Conservation (phyloP, 2,329 filamentous ascomycete genomes). For the Fusarium nurragi region DNA sequence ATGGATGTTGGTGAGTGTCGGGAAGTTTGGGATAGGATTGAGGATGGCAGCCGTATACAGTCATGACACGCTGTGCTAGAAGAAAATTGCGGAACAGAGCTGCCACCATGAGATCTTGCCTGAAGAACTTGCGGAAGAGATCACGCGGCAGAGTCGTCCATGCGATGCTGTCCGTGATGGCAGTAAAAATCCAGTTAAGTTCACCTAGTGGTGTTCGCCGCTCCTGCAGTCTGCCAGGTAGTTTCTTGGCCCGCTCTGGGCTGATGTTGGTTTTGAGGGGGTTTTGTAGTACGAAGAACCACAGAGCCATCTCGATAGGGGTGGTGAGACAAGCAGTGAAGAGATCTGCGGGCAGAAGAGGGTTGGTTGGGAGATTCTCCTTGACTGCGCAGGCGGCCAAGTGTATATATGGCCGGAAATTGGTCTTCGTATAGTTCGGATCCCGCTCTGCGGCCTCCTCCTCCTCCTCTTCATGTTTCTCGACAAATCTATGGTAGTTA, state of each 20-base stretch:
- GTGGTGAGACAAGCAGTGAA: slow-evolving; percentile 97
- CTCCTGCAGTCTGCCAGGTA: slow-evolving; percentile 92
- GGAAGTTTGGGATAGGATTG: slow-evolving; percentile 92
- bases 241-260: slow-evolving; percentile 84
- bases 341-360: slow-evolving; percentile 89
- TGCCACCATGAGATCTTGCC: slow-evolving; percentile 98
- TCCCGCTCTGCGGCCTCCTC: slow-evolving; percentile 79
- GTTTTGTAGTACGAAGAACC: slow-evolving; percentile 96
- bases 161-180: slow-evolving; percentile 97
- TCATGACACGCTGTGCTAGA: slow-evolving; percentile 94
- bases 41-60: slow-evolving; percentile 93
- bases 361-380: slow-evolving; percentile 95
- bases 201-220: slow-evolving; percentile 93
- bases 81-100: slow-evolving; percentile 96
- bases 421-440: slow-evolving; percentile 83
- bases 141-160: slow-evolving; percentile 94
- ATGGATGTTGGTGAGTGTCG: slow-evolving; percentile 90
- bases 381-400: slow-evolving; percentile 89
- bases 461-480: slow-evolving; percentile 94
- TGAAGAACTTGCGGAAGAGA: slow-evolving; percentile 95
- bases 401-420: slow-evolving; percentile 78
- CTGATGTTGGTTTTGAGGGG: slow-evolving; percentile 75
- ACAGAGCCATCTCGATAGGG: slow-evolving; percentile 95
- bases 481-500: slow-evolving; percentile 93
- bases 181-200: slow-evolving; percentile 99